Percentiles rank a stretch among this genome's conserved stretches.
Conservation (phyloP, 1,139 yeast species). For the Magnusiomyces fungicola region DNA sequence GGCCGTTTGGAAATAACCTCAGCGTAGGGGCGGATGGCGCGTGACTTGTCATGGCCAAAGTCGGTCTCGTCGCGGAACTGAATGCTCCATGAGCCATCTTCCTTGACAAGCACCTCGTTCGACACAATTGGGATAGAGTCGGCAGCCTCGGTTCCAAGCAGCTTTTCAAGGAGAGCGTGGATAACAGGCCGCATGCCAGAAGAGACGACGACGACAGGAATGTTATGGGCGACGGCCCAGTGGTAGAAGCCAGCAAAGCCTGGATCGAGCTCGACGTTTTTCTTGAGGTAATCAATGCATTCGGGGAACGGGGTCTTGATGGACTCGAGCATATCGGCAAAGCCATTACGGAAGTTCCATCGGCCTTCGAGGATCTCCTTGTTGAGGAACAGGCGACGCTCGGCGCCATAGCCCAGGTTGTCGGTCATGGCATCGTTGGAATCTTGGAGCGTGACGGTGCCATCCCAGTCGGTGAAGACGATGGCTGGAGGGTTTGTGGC, state of each 20-base stretch:
- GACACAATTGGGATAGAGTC: conserved; percentile 71
- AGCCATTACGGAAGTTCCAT: conserved; percentile 67
- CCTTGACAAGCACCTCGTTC: conserved; percentile 60
- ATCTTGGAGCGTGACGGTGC: conserved; percentile 88
- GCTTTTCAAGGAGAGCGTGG: conserved; percentile 59
- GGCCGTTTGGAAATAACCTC: conserved; percentile 32
- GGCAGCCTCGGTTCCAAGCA: conserved; percentile 73
- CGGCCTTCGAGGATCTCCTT: conserved; percentile 65
- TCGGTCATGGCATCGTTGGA: conserved; percentile 90
- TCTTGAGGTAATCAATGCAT: conserved; percentile 52
- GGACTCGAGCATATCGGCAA: conserved; percentile 75
- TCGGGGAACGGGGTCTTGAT: conserved; percentile 69
- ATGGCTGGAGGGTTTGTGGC: conserved; percentile 49
- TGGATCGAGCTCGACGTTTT: conserved; percentile 70
- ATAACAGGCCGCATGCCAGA: conserved; percentile 93
- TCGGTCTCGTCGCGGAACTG: conserved; percentile 75
- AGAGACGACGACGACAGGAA: conserved; percentile 71
- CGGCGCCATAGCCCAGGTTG: conserved; percentile 75
- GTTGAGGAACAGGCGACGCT: conserved; percentile 58
- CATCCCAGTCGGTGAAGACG: conserved; percentile 95
- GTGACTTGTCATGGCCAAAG: conserved; percentile 93
- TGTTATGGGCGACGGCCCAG: conserved; percentile 64
- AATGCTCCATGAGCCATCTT: conserved; percentile 64
- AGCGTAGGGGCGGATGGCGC: conserved; percentile 62
- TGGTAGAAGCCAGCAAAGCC: conserved; percentile 77